Evolutionary conservation across 192 early-diverging fungal genomes (phyloP), one percentile per base, ranked within the genome.

Genomic region (Coemansia sp.): DNA sequence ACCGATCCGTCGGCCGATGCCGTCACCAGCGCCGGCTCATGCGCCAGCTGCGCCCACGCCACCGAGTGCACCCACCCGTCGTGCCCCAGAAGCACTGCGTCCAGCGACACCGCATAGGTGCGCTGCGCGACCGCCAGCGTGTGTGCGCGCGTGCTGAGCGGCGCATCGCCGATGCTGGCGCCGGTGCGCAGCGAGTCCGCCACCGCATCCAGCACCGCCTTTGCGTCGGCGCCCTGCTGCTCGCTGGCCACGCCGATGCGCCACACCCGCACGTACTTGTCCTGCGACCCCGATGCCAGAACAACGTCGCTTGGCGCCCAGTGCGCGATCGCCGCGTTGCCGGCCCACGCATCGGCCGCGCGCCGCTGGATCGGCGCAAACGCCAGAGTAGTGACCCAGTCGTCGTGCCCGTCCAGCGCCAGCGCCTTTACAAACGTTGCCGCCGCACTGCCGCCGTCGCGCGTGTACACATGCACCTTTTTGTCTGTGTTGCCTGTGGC

Each of bases 1-100:
- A 96, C 89, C 18, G 92, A 91, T 75, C 96, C 92, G 76, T 99
- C 97, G 10, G 90, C 92, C 0, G 95, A 97, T 0, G 95, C 90
- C 6, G 95, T 92, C 20, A 94, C 77, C 5, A 99, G 81, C 12
- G 71, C 58, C 77, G 94, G 84, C 14, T 88, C 52, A 36, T 33
- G 5, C 26, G 15, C 24, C n/a, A 7, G 20, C 18, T 63, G 39
- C 26, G 90, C 83, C 96, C 95, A 99, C 41, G 83, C 66, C 49
- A 93, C 89, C 39, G 88, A 88, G 75, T 92, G 90, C 21, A 98
- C 93, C 95, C 95, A 97, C 64, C 95, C 95, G 64, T 99, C 97
- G 74, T 99, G 97, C 0, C 93, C 95, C 74, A 94, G 81, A n/a
- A 99, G 83, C 18, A 99, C 85, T 6, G 95, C 89, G 74, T 99